Evolutionary conservation across 2,329 filamentous ascomycete genomes (phyloP), one percentile per base, ranked within the genome.

Genomic region (Xylaria sp.): DNA sequence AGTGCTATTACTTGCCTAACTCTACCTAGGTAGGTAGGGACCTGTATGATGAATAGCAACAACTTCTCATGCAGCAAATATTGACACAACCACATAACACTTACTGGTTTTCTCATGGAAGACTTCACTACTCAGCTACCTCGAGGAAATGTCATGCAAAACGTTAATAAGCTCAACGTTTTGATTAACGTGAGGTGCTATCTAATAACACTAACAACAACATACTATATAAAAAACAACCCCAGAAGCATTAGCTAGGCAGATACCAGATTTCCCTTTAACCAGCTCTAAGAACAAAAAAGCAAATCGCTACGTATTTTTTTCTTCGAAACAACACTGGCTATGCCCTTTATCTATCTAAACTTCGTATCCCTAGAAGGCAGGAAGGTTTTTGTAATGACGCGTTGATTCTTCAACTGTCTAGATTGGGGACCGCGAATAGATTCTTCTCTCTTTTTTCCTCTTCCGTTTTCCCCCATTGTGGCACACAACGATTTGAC

Each of bases 281-380:
- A 58, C 50, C n/a, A 60, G 36, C 42, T 45, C 39, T 56, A 55
- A 30, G 32, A 21, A 54, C 32, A 12, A 64, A 64, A 56, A 27
- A 36, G 34, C 21, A 11, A 17, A 51, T 56, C 39, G 21, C 30
- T 17, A 48, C 48, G 11, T 51, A 30, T 58, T 53, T 19, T 19
- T 17, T 17, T 47, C 42, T 47, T 39, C 56, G 12, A 36, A 64
- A 60, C 39, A 51, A 48, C 51, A 56, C 21, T 30, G n/a, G 48
- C 36, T 51, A 51, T 55, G 42, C 50, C 61, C 36, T 51, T 64
- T 51, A 51, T 48, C 57, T 61, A 57, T 64, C 65, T 61, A 68
- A 61, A 51, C 8, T 56, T 67, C 48, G 12, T 63, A 34, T 30
- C 48, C 56, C 36, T 60, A 64, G 34, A 63, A 61, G n/a, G 24